phyloP scores from a whole-genome alignment of 441 rosid species.

The Theobroma grandiflorum region DNA sequence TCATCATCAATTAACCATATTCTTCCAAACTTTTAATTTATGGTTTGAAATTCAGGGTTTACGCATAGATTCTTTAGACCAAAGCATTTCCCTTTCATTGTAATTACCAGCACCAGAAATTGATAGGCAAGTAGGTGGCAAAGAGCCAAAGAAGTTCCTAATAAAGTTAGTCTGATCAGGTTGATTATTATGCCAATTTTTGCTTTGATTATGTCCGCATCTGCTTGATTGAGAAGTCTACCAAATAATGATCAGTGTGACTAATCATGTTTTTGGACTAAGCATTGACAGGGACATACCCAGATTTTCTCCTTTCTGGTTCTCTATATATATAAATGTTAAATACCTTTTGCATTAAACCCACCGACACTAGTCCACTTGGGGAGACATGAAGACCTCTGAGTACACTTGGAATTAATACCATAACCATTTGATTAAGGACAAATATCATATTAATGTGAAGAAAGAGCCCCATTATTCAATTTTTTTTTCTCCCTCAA shows the following conservation, averaged over 20 bases:
- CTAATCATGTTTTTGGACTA: background rate
- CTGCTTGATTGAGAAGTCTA: background rate
- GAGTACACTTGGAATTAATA: background rate
- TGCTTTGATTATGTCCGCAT: background rate
- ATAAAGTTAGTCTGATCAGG: background rate
- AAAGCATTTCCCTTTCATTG: conserved; percentile 11
- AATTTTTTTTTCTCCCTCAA: no score
- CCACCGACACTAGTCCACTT: background rate
- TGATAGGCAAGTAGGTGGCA: background rate
- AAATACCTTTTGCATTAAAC: background rate
- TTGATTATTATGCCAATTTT: background rate
- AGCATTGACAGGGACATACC: background rate
- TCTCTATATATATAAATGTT: background rate
- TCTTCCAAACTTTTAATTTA: background rate
- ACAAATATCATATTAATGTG: background rate
- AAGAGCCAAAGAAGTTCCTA: background rate
- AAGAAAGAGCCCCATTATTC: no score
- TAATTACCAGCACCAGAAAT: background rate
- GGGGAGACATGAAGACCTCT: background rate
- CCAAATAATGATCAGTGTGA: background rate
- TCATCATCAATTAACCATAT: background rate
- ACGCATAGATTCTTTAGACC: background rate
- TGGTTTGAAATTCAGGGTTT: background rate
- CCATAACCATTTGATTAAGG: background rate
- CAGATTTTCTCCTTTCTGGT: background rate